Conservation (phyloP, 2,329 filamentous ascomycete genomes). For the Fusarium longipes region DNA sequence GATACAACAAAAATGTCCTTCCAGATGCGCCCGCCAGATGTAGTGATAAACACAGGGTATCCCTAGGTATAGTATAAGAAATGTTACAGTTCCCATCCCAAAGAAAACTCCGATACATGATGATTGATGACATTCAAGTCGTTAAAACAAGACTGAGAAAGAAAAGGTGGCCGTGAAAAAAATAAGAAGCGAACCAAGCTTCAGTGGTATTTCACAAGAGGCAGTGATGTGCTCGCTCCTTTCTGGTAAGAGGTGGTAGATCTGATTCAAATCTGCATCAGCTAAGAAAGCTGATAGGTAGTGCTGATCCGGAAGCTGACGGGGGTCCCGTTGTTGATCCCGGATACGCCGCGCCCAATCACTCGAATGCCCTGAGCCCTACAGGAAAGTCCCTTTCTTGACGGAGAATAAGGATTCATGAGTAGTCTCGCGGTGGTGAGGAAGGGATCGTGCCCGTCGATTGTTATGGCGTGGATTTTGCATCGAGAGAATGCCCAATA, state of each 20-base stretch:
- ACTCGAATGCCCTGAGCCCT: slow-evolving; percentile 22
- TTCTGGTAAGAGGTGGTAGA: not conserved
- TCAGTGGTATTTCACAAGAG: slow-evolving; percentile 20
- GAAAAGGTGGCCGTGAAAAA: slow-evolving; percentile 18
- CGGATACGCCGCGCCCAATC: slow-evolving; percentile 40
- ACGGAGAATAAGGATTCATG: not conserved
- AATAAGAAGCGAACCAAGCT: slow-evolving; percentile 11
- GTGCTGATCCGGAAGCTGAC: slow-evolving; percentile 45
- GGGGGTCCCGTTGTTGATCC: slow-evolving; percentile 34
- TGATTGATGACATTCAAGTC: slow-evolving; percentile 12
- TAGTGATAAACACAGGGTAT: slow-evolving; percentile 40
- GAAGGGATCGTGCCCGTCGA: not conserved
- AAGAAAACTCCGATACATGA: slow-evolving; percentile 30
- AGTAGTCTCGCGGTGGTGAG: slow-evolving; percentile 3
- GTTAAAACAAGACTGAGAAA: slow-evolving; percentile 19
- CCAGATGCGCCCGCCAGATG: slow-evolving; percentile 21
- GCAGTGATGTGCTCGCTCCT: slow-evolving; percentile 20
- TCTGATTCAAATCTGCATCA: slow-evolving; percentile 12
- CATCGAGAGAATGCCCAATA: slow-evolving; percentile 12
- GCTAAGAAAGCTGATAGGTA: slow-evolving; percentile 23
- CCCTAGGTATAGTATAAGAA: slow-evolving; percentile 30
- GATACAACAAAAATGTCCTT: slow-evolving; percentile 16
- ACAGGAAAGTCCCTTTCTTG: not conserved
- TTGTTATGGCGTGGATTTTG: slow-evolving; percentile 11
- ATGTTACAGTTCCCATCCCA: slow-evolving; percentile 8